A percentile compares a stretch with the other conserved stretches of the same genome.
These are phyloP conservation scores for Mycena galericulata DNA, from an alignment of 768 basidiomycete genomes.

Conservation along the genomic window DNA sequence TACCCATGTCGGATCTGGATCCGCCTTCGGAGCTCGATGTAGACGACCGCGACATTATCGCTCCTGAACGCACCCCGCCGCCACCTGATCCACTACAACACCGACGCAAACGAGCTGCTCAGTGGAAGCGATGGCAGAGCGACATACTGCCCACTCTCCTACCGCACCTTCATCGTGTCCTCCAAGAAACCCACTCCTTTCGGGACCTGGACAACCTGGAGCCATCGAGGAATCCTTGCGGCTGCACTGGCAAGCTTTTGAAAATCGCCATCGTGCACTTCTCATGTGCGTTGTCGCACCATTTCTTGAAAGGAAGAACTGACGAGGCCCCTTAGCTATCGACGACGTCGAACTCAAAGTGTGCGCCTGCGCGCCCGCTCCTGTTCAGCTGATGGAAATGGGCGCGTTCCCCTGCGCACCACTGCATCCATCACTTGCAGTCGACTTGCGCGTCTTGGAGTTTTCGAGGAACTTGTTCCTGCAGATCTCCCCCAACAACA, in stretches of 20 bases:
- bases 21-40: too few species aligned
- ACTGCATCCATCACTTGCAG: not conserved
- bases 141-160: not conserved
- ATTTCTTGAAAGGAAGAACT: not conserved
- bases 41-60: not conserved
- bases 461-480: slow-evolving; percentile 8
- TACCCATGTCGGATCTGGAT: too few species aligned
- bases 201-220: not conserved
- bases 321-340: not conserved
- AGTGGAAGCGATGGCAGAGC: slow-evolving; percentile 14
- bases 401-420: slow-evolving; percentile 11
- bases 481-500: slow-evolving; percentile 14
- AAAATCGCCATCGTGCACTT: slow-evolving; percentile 6
- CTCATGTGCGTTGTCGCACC: not conserved
- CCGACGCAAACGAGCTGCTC: not conserved
- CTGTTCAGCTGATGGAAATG: not conserved
- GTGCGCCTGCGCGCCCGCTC: not conserved
- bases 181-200: slow-evolving; percentile 9
- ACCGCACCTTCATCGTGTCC: not conserved
- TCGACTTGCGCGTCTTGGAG: slow-evolving; percentile 17
- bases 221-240: not conserved
- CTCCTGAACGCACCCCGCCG: not conserved
- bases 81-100: not conserved
- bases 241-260: not conserved
- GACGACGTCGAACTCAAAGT: not conserved